These are phyloP conservation scores for Penicillium maclennaniae DNA, from an alignment of 495 filamentous ascomycete species.

Conservation along the genomic window DNA sequence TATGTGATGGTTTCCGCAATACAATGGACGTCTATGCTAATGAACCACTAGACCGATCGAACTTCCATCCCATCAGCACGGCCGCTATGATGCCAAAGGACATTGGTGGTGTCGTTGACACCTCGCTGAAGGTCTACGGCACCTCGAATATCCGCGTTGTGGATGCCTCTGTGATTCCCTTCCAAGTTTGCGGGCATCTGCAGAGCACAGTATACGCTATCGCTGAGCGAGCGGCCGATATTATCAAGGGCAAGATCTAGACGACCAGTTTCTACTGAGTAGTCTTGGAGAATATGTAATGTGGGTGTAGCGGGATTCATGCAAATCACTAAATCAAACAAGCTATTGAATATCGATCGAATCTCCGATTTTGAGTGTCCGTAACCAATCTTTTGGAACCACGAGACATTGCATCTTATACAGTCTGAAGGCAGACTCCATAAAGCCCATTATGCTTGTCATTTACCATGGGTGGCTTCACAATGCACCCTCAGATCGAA, in stretches of 20 bases:
- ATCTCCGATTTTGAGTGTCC: too few relatives aligned
- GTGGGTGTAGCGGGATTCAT: too few relatives aligned
- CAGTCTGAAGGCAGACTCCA: too few relatives aligned
- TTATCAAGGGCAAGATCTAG: neutral
- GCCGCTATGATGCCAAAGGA: slow-evolving; percentile 54
- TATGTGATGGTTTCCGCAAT: slow-evolving; percentile 11
- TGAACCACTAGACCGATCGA: slow-evolving; percentile 25
- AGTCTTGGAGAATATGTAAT: neutral
- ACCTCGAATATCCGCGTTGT: slow-evolving; percentile 53
- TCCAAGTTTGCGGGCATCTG: slow-evolving; percentile 49
- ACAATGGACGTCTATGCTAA: neutral
- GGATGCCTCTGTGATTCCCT: slow-evolving; percentile 51
- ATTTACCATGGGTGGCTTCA: too few relatives aligned
- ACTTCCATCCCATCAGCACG: slow-evolving; percentile 46
- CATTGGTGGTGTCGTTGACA: slow-evolving; percentile 48
- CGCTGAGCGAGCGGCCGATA: slow-evolving; percentile 49
- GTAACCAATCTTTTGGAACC: too few relatives aligned
- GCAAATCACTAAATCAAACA: too few relatives aligned
- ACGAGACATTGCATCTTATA: too few relatives aligned
- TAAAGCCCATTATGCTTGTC: too few relatives aligned
- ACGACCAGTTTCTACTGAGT: neutral
- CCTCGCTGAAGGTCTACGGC: slow-evolving; percentile 41
- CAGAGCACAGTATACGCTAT: slow-evolving; percentile 53
- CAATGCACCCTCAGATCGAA: too few relatives aligned
- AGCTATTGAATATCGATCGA: too few relatives aligned